Percentiles rank a stretch among this genome's conserved stretches.
Conservation (phyloP, 2,329 filamentous ascomycete genomes). For the Cladophialophora exuberans region DNA sequence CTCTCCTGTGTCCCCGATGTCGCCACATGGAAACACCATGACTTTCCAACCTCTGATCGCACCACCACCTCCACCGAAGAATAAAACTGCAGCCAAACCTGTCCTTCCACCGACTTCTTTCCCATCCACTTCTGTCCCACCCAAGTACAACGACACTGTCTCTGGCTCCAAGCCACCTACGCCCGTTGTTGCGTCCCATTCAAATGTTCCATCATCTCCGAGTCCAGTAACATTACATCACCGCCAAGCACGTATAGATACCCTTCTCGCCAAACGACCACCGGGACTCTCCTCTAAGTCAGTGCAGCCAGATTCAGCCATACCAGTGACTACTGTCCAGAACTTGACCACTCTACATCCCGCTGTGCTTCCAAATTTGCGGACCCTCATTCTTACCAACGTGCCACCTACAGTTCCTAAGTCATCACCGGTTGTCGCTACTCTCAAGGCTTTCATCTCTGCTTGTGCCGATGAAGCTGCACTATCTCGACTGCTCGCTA, state of each 20-base stretch:
- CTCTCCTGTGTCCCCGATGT: constrained; percentile 27
- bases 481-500: constrained; percentile 57
- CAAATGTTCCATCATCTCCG: background rate
- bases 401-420: constrained; percentile 52
- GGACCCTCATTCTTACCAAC: constrained; percentile 60
- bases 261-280: constrained; percentile 44
- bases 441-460: constrained; percentile 58
- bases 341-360: constrained; percentile 53
- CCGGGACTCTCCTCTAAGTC: constrained; percentile 24
- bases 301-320: constrained; percentile 2
- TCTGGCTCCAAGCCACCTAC: background rate
- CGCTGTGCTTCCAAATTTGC: constrained; percentile 57
- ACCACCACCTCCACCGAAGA: constrained; percentile 7
- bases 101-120: background rate
- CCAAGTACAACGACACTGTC: background rate
- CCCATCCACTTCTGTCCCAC: background rate
- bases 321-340: constrained; percentile 37
- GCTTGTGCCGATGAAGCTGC: constrained; percentile 60
- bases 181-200: background rate
- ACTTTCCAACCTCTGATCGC: constrained; percentile 22
- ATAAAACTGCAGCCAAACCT: no score
- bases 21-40: constrained; percentile 10
- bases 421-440: constrained; percentile 46
- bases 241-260: constrained; percentile 40
- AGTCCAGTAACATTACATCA: constrained; percentile 17